phyloP scores from a whole-genome alignment of 139 green algal genomes.

The Nannochloris sp. region DNA sequence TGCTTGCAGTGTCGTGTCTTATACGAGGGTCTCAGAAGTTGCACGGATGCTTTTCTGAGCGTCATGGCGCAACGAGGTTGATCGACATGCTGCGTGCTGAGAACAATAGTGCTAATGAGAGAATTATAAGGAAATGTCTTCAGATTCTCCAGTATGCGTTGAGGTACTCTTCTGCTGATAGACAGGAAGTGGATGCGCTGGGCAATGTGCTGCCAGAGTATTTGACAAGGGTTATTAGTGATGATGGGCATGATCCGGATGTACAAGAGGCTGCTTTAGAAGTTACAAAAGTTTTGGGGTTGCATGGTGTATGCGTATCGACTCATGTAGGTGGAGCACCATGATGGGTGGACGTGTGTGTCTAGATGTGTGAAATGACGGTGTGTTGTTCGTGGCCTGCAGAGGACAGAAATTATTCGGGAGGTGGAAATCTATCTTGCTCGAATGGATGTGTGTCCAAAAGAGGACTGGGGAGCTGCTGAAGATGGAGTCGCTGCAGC shows the following conservation, averaged over 20 bases:
- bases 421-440: slow-evolving; percentile 6
- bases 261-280: no score
- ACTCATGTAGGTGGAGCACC: neutral
- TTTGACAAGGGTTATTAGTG: neutral
- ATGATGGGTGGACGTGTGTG: neutral
- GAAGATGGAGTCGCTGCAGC: slow-evolving; percentile 24
- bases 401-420: neutral
- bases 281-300: no score
- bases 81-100: slow-evolving; percentile 6
- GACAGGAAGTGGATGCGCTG: neutral
- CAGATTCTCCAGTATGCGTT: slow-evolving; percentile 33
- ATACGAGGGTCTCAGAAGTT: slow-evolving; percentile 11
- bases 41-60: slow-evolving; percentile 6
- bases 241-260: no score
- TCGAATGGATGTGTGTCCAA: slow-evolving; percentile 21
- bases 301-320: no score
- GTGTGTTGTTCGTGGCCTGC: neutral
- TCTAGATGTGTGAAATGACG: no score
- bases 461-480: slow-evolving; percentile 20
- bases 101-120: neutral
- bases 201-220: neutral
- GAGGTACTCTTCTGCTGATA: neutral
- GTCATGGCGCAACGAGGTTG: slow-evolving; percentile 4
- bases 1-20: slow-evolving; percentile 51
- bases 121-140: slow-evolving; percentile 38